Percentiles rank a stretch among this genome's conserved stretches.
Conservation (phyloP, 257 asterid species). For the Coffea canephora region DNA sequence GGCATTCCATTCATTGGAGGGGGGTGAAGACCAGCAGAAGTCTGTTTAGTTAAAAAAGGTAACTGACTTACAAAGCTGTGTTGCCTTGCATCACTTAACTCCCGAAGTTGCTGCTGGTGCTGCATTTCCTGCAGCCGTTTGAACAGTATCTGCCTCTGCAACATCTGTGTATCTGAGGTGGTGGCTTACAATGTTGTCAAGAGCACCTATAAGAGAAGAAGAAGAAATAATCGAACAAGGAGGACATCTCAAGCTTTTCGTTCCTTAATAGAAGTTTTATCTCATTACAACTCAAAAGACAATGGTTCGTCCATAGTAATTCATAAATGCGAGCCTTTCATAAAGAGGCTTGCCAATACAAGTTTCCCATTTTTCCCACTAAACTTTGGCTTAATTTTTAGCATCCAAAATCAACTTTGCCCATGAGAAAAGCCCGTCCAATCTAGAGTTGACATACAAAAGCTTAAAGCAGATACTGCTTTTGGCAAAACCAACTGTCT, state of each 20-base stretch:
- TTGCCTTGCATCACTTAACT: constrained; percentile 36
- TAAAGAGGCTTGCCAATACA: neutral
- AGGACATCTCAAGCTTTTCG: constrained; percentile 12
- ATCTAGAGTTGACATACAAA: neutral
- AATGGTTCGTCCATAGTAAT: neutral
- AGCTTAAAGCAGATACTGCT: neutral
- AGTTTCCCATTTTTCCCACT: neutral
- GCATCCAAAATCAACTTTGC: neutral
- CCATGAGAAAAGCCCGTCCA: neutral
- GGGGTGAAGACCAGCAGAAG: constrained; percentile 36
- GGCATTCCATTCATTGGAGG: constrained; percentile 37
- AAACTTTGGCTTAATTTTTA: neutral
- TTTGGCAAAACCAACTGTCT: neutral
- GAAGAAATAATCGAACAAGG: constrained; percentile 1
- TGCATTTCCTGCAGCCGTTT: constrained; percentile 74
- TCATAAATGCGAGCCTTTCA: neutral
- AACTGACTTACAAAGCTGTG: constrained; percentile 44
- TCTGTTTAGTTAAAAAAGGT: constrained; percentile 27
- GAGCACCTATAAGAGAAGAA: constrained; percentile 18
- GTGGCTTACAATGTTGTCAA: constrained; percentile 20
- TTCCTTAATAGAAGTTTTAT: neutral
- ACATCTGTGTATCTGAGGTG: constrained; percentile 41
- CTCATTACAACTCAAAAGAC: neutral
- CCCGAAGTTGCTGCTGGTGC: constrained; percentile 62
- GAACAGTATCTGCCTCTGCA: constrained; percentile 67